Conservation (phyloP, 2,329 filamentous ascomycete species). For the Xylariomycetidae sp. region DNA sequence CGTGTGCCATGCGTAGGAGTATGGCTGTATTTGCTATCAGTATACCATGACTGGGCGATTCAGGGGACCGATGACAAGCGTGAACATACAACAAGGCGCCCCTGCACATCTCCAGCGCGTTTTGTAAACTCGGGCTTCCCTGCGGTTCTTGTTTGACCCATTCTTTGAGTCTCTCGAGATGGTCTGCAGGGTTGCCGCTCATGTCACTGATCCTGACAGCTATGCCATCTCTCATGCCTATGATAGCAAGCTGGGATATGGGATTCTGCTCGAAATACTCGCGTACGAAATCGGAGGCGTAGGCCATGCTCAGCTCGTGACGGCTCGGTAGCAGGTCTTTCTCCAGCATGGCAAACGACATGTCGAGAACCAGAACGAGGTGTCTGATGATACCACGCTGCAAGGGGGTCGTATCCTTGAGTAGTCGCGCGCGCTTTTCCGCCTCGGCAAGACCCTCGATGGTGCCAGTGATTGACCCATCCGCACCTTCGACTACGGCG, state of each 20-base stretch:
- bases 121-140: constrained; percentile 80
- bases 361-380: constrained; percentile 82
- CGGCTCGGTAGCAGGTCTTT: constrained; percentile 90
- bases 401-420: constrained; percentile 90
- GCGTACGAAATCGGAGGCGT: constrained; percentile 80
- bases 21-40: too few relatives aligned
- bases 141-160: constrained; percentile 64
- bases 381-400: constrained; percentile 98
- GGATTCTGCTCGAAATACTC: constrained; percentile 99
- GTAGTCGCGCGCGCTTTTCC: constrained; percentile 72
- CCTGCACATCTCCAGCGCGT: constrained; percentile 91
- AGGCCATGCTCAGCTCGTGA: constrained; percentile 76
- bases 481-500: constrained; percentile 69
- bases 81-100: constrained; percentile 75
- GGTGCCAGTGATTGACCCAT: constrained; percentile 68
- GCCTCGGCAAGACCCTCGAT: constrained; percentile 75
- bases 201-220: constrained; percentile 83
- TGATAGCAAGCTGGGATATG: constrained; percentile 87
- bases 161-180: constrained; percentile 69
- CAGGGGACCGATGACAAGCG: constrained; percentile 2
- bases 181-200: constrained; percentile 85
- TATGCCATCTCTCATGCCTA: constrained; percentile 90
- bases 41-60: constrained; percentile 5
- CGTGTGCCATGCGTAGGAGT: constrained; percentile 89
- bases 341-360: constrained; percentile 89